Conservation (phyloP, 768 basidiomycete species). For the Crucibulum laeve region DNA sequence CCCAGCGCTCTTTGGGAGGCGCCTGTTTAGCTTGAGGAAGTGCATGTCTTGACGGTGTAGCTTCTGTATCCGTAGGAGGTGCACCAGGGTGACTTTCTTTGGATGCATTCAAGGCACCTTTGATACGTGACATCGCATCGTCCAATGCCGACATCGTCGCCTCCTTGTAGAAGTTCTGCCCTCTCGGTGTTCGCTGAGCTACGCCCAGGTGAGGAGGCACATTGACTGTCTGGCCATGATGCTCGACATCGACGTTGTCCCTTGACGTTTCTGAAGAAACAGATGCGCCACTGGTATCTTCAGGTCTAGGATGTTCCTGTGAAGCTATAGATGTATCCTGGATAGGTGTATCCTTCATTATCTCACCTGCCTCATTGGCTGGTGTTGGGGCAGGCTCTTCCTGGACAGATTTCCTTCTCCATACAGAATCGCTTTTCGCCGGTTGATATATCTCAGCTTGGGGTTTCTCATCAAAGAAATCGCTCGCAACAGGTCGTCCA, state of each 20-base stretch:
- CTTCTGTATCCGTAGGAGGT: constrained; percentile 16
- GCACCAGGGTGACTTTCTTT: constrained; percentile 20
- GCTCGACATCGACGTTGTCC: constrained; percentile 3
- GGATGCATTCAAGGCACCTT: constrained; percentile 56
- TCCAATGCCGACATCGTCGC: constrained; percentile 69
- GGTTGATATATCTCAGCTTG: constrained; percentile 8
- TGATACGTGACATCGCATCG: constrained; percentile 84
- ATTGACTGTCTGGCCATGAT: constrained; percentile 16
- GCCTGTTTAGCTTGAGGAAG: constrained; percentile 13
- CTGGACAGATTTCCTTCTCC: constrained; percentile 30
- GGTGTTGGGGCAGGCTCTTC: not conserved
- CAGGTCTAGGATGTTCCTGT: not conserved
- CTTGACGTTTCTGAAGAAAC: not conserved
- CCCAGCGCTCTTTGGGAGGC: constrained; percentile 45
- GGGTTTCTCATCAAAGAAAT: constrained; percentile 62
- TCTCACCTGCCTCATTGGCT: not conserved
- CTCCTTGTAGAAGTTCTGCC: constrained; percentile 40
- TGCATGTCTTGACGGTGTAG: constrained; percentile 12
- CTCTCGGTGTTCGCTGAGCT: constrained; percentile 31
- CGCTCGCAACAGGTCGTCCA: constrained; percentile 55
- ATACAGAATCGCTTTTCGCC: constrained; percentile 32
- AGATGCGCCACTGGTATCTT: not conserved
- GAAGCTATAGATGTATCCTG: not conserved
- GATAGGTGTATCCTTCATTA: not conserved
- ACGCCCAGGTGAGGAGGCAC: constrained; percentile 16